Conservation (phyloP, 2,329 filamentous ascomycete species). For the Zymoseptoria brevis region DNA sequence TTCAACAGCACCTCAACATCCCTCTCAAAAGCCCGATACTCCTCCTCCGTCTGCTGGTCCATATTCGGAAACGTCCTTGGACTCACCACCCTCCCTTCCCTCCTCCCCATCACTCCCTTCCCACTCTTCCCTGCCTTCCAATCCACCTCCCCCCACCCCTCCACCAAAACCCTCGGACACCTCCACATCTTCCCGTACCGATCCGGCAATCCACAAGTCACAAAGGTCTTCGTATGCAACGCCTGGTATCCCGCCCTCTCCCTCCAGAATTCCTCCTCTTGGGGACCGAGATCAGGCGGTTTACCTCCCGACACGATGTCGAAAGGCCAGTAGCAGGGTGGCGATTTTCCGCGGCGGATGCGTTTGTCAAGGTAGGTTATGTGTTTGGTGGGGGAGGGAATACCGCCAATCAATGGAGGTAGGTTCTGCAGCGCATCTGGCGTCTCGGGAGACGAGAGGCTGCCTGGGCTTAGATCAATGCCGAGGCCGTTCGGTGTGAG, state of each 20-base stretch:
- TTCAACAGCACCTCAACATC: neutral
- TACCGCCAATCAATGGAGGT: neutral
- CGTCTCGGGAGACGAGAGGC: neutral
- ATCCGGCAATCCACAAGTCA: neutral
- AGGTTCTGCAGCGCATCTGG: neutral
- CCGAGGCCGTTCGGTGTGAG: neutral
- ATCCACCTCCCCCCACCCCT: neutral
- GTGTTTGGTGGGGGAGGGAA: neutral
- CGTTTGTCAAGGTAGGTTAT: neutral
- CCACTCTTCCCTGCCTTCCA: neutral
- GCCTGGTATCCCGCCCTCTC: neutral
- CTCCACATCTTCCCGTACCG: neutral
- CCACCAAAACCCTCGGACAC: neutral
- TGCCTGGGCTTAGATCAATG: neutral
- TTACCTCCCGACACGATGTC: slow-evolving; percentile 2
- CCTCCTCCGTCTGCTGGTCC: neutral
- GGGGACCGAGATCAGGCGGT: neutral
- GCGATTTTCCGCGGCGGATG: neutral
- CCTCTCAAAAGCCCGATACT: neutral
- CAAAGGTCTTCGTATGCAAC: neutral
- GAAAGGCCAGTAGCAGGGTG: neutral
- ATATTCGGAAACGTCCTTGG: neutral
- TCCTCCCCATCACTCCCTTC: neutral
- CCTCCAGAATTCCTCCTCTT: slow-evolving; percentile 4
- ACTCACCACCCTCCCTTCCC: neutral